Base-by-base conservation (phyloP, 2,329 filamentous ascomycete species). In the Aspergillus calidoustus region DNA sequence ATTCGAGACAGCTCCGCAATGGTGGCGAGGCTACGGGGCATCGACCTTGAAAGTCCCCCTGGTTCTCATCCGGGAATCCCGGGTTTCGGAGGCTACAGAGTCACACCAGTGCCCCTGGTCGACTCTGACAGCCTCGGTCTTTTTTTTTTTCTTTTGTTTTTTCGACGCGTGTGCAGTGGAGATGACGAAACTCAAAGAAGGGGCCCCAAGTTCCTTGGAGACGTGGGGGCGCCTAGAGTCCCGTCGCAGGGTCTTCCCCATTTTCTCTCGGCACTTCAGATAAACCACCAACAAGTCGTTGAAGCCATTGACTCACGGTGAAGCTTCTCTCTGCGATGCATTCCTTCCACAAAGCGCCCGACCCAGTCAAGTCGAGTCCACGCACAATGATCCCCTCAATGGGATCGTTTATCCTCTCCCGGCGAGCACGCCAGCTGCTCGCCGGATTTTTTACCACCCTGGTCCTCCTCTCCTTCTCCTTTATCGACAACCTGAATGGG, bases 391-490 rank as follows among this genome's bases (percentile, higher is more conserved):
- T 41, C 34, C 34, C 34, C 34, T 41, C 34, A 17, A 41, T 41
- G 34, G 34, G 34, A 11, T 41, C 11, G 34, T 13, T 41, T 41
- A 41, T 15, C 34, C 34, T 41, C 34, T 41, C 34, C 8, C 34
- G 34, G 34, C 34, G 34, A 41, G 34, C 11, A 15, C 34, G 34
- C 34, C 34, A 41, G 34, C 34, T 41, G 11, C 34, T 41, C 1
- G 34, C 34, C 34, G 34, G 34, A 41, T 41, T 13, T 15, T 15
- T 41, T 13, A 41, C 34, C 5, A 41, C 34, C 13, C 34, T 41
- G 13, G 34, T 41, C 9, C 34, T 41, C 9, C 53, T 59, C 41
- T 59, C 51, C 41, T 50, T 59, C 6, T 59, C 57, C 13, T n/a
- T 59, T 13, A 47, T 50, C 4, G 57, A 43, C 38, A 59, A 49